phyloP scores from a whole-genome alignment of 257 asterid species.

The Penstemon davidsonii region DNA sequence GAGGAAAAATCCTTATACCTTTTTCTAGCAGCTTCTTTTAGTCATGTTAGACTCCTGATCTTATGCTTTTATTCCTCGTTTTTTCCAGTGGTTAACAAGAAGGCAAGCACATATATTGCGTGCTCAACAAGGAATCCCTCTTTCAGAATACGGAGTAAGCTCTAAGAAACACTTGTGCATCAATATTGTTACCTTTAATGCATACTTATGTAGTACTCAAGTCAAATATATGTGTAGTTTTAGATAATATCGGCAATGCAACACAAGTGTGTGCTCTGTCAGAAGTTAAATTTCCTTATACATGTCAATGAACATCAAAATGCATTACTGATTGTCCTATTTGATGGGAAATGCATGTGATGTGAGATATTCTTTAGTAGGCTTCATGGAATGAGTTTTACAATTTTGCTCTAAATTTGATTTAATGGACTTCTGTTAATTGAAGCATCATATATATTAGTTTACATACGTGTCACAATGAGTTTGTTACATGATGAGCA shows the following conservation, averaged over 20 bases:
- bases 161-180: conserved; percentile 13
- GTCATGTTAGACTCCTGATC: too few species aligned
- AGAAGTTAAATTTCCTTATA: neutral
- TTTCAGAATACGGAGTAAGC: conserved; percentile 93
- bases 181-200: neutral
- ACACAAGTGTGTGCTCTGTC: neutral
- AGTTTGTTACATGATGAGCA: too few species aligned
- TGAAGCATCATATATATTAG: too few species aligned
- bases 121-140: conserved; percentile 94
- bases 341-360: too few species aligned
- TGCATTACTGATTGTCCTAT: neutral
- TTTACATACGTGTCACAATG: too few species aligned
- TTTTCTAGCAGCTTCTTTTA: neutral
- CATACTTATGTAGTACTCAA: neutral
- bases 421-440: neutral
- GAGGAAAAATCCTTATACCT: too few species aligned
- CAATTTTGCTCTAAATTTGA: neutral
- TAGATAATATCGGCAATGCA: conserved; percentile 1
- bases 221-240: neutral
- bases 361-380: too few species aligned
- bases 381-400: too few species aligned
- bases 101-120: conserved; percentile 85
- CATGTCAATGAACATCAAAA: neutral
- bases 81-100: conserved; percentile 81
- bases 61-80: neutral